Base-by-base conservation (phyloP, 495 filamentous ascomycete genomes). In the Podospora sp. region DNA sequence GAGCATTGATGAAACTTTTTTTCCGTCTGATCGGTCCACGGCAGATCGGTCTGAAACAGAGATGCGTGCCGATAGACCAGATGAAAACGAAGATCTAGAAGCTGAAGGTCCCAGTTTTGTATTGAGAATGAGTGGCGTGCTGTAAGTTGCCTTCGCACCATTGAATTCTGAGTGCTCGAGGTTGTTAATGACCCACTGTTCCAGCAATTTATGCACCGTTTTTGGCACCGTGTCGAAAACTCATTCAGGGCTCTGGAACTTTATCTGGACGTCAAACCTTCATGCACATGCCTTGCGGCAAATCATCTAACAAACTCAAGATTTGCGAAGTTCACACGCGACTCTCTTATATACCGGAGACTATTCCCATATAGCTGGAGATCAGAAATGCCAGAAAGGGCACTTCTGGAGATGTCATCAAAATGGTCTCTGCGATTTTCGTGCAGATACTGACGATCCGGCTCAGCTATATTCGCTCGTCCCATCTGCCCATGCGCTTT, bases 1-100 rank as follows among this genome's bases (percentile, higher is more conserved):
- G 29, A 22, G 59, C 33, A 62, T 62, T 40, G 33, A 49, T 29
- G 29, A 62, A 49, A 62, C 33, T 62, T 62, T 62, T 62, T 50
- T 62, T 50, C 18, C 33, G 33, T 46, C 24, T 24, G 36, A 20
- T 11, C 52, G 52, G 52, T 55, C 20, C 25, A 26, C 14, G 24
- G 24, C 52, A 33, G 56, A 29, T 33, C 9, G 1, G 24, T 59
- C 26, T 59, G 56, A 59, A 59, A 59, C 56, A 55, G 11, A 22
- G 12, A 24, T 7, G 8, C 52, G 52, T 11, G 7, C 16, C 1
- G 40, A 46, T 46, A 46, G 4, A 46, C 40, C 40, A 14, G 9
- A 12, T 46, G 40, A 46, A 11, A 14, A 12, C 12, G 16, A 11
- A 12, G 40, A 46, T 18, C 40, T 11, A 46, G 40, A 46, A 46